A percentile compares a stretch with the other conserved stretches of the same genome.
Conservation (phyloP, 495 filamentous ascomycete genomes). For the Arthonia radiata region DNA sequence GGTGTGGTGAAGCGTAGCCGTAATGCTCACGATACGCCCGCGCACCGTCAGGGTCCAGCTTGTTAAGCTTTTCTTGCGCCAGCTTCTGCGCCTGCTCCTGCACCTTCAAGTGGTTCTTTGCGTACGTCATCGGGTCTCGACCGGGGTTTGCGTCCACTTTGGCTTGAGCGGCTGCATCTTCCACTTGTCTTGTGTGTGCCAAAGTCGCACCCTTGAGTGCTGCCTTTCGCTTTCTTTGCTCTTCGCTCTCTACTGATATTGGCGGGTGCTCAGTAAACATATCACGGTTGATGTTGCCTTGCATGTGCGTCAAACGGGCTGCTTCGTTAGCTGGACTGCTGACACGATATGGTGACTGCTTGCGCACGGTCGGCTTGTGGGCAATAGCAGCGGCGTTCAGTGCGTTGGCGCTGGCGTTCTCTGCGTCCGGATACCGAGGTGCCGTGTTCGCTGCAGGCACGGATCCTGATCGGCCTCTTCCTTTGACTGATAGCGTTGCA, state of each 20-base stretch:
- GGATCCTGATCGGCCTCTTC: slow-evolving; percentile 40
- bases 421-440: slow-evolving; percentile 25
- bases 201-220: slow-evolving; percentile 8
- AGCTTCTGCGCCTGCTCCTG: slow-evolving; percentile 70
- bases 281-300: slow-evolving; percentile 24
- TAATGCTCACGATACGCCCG: slow-evolving; percentile 50
- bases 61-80: slow-evolving; percentile 58
- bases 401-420: slow-evolving; percentile 35
- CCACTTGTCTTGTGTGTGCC: slow-evolving; percentile 17
- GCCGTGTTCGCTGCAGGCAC: slow-evolving; percentile 23
- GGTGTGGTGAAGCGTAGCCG: slow-evolving; percentile 23
- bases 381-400: slow-evolving; percentile 40
- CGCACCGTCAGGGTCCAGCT: slow-evolving; percentile 39
- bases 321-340: slow-evolving; percentile 25
- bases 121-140: slow-evolving; percentile 9
- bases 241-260: slow-evolving; percentile 44
- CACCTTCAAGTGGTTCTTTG: slow-evolving; percentile 28
- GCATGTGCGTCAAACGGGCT: slow-evolving; percentile 27
- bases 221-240: slow-evolving; percentile 25
- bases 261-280: slow-evolving; percentile 59
- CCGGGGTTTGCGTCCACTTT: slow-evolving; percentile 15
- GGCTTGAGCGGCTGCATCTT: slow-evolving; percentile 8
- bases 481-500: slow-evolving; percentile 45
- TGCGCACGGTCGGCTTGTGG: slow-evolving; percentile 10
- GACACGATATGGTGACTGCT: slow-evolving; percentile 8